Base-by-base conservation (phyloP, 1,284 basidiomycete species). In the Fistulina hepatica region DNA sequence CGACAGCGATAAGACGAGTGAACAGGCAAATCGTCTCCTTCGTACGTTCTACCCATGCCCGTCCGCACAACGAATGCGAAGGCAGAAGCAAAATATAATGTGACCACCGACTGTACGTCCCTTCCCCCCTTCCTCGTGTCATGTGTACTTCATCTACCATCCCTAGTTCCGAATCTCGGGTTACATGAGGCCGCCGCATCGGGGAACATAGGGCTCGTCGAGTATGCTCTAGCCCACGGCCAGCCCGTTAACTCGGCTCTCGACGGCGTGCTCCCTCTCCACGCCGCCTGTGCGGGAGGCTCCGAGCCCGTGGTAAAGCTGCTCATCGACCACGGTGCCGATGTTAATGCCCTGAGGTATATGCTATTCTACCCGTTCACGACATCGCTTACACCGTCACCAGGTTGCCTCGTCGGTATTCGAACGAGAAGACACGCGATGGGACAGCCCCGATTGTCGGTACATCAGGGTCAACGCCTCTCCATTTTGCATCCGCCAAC, bases 401-500 rank as follows among this genome's bases (percentile, higher is more conserved):
- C 39, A 84, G 83, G 50, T 64, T 86, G 20, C 84, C 88, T 15
- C 71, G 82, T 42, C 75, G 83, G 40, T 91, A 89, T 58, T 78
- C 75, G n/a, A 67, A 65, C 53, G 81, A 86, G 54, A 79, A 73
- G 55, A 67, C 67, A 53, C 61, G 81, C 50, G 65, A 80, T 55
- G 48, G 71, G 11, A 66, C 79, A 20, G 65, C 67, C 2, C 76
- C 76, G 41, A 81, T 81, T 48, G 76, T 89, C 22, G 88, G 86
- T 30, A 77, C 81, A 3, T 73, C 76, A 11, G 89, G 89, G 13
- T 88, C 88, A 2, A 93, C 90, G 0, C 85, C 91, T 0, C 73
- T 95, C n/a, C 91, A 95, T 54, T 95, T 94, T 55, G 91, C 91
- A 5, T 81, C 89, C 20, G 89, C 91, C 16, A 91, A 93, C 47